phyloP scores from a whole-genome alignment of 805 yeast genomes.

The Lachancea waltii region DNA sequence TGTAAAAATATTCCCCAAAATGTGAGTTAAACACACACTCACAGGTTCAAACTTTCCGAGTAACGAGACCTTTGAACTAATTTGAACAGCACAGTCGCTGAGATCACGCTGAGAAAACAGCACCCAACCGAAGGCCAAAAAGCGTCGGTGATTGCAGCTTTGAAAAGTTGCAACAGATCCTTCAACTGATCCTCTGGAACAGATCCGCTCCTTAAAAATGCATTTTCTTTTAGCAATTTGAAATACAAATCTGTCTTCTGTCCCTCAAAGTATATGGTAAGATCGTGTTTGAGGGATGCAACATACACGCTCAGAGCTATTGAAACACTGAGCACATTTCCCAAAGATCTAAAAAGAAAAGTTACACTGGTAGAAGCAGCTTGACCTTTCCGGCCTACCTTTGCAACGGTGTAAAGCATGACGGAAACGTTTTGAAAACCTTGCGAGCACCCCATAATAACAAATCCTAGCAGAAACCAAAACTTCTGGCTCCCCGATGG shows the following conservation, averaged over 20 bases:
- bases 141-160: constrained; percentile 6
- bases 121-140: constrained; percentile 9
- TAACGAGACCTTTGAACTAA: constrained; percentile 1
- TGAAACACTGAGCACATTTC: constrained; percentile 41
- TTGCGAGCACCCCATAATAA: constrained; percentile 34
- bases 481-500: constrained; percentile 16
- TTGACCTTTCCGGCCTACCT: constrained; percentile 37
- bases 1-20: constrained; percentile 36
- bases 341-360: constrained; percentile 38
- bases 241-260: constrained; percentile 7
- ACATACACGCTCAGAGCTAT: constrained; percentile 15
- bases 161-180: constrained; percentile 6
- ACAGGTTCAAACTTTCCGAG: not conserved
- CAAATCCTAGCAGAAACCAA: constrained; percentile 24
- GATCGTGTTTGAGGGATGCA: constrained; percentile 5
- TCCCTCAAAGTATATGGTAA: constrained; percentile 3
- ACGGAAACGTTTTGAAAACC: constrained; percentile 39
- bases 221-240: constrained; percentile 9
- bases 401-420: constrained; percentile 36
- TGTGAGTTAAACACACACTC: constrained; percentile 15
- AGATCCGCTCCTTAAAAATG: constrained; percentile 6
- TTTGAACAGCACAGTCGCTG: constrained; percentile 4
- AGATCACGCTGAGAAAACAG: constrained; percentile 5
- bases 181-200: constrained; percentile 8
- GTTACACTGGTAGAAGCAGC: constrained; percentile 42